phyloP scores from a whole-genome alignment of 768 basidiomycete genomes.

The Mycena metata region DNA sequence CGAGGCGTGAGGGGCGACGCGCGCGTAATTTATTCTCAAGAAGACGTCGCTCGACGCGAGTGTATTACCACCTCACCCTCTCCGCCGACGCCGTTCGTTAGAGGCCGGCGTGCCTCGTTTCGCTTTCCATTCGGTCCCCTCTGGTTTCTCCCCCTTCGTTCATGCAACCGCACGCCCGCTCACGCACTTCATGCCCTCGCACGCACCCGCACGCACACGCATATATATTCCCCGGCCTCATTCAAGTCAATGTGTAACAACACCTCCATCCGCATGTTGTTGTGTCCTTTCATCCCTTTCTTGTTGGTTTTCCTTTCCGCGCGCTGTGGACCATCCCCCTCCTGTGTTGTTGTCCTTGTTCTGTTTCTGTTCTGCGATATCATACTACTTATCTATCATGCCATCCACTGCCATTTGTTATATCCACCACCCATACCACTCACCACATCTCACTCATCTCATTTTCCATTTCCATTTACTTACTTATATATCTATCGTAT shows the following conservation, averaged over 20 bases:
- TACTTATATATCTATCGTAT: constrained; percentile 23
- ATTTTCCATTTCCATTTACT: background rate
- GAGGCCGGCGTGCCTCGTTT: constrained; percentile 17
- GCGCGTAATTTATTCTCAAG: constrained; percentile 19
- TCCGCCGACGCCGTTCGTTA: constrained; percentile 22
- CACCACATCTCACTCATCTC: constrained; percentile 8
- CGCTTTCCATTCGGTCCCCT: constrained; percentile 2
- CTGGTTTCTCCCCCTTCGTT: constrained; percentile 1
- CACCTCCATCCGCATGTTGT: constrained; percentile 33
- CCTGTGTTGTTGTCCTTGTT: constrained; percentile 8
- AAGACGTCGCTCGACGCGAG: background rate
- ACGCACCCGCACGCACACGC: constrained; percentile 20
- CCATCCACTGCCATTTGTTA: constrained; percentile 16
- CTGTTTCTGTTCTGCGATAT: constrained; percentile 3
- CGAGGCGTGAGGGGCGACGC: constrained; percentile 21
- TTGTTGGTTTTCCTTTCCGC: constrained; percentile 31
- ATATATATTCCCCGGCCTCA: constrained; percentile 35
- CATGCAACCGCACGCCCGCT: constrained; percentile 10
- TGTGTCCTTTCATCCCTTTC: constrained; percentile 6
- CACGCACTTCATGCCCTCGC: constrained; percentile 7
- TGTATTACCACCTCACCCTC: constrained; percentile 8
- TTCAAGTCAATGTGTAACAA: constrained; percentile 34
- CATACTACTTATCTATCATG: constrained; percentile 16
- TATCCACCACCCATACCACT: constrained; percentile 20
- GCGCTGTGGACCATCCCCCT: constrained; percentile 22